Percentiles rank a stretch among this genome's conserved stretches.
These are phyloP conservation scores for Gynochthodes officinalis DNA, from an alignment of 257 asterid species.

Conservation along the genomic window DNA sequence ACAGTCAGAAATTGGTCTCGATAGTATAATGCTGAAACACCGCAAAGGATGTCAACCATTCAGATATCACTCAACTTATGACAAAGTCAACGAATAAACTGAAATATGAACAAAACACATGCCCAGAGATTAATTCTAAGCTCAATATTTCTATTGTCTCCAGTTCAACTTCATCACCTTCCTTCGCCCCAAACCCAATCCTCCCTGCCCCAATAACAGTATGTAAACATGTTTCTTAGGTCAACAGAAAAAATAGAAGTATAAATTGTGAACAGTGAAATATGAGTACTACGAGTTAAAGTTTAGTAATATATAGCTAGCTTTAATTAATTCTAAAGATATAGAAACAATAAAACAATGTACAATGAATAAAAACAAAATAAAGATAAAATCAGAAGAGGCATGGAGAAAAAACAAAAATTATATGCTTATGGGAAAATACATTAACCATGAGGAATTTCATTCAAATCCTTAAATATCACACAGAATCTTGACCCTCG, in stretches of 20 bases:
- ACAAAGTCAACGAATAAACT: neutral
- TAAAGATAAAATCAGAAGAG: neutral
- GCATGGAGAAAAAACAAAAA: neutral
- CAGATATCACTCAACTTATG: neutral
- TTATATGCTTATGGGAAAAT: neutral
- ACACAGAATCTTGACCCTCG: too few species aligned
- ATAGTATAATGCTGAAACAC: neutral
- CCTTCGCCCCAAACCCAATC: too few species aligned
- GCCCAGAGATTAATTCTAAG: neutral
- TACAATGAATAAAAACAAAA: too few species aligned
- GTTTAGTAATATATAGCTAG: too few species aligned
- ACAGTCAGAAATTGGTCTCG: neutral
- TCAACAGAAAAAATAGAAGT: neutral
- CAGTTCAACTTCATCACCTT: neutral
- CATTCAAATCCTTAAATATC: too few species aligned
- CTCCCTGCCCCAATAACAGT: neutral
- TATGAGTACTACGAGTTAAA: too few species aligned
- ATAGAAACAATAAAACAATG: neutral
- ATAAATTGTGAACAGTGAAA: neutral
- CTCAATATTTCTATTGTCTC: neutral
- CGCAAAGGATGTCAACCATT: neutral
- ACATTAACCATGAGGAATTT: too few species aligned
- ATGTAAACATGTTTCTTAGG: neutral
- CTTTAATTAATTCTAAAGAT: neutral
- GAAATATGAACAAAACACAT: neutral